Base-by-base conservation (phyloP, 805 yeast genomes). In the Candida wancherniae region DNA sequence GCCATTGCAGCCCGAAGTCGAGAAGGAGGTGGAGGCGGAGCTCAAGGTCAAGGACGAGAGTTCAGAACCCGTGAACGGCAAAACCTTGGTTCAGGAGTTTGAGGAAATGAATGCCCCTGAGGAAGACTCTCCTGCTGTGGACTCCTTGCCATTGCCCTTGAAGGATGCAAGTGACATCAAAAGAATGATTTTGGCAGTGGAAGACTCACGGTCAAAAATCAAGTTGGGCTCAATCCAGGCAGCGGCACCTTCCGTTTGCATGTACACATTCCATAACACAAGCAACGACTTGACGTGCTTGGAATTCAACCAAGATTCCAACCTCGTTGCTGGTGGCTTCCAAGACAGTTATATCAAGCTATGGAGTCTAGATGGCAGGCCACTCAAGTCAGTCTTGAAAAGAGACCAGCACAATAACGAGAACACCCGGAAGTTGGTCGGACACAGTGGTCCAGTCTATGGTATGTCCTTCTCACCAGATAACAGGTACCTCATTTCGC, bases 191-290 rank as follows among this genome's bases (percentile, higher is more conserved):
- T 67, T 76, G 39, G 73, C 77, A 36, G 84, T 92, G 18, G 84
- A 77, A 48, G 97, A 90, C 56, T 76, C 90, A 6, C 69, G 95
- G 37, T 74, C 84, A 19, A 75, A 80, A 40, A 77, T 90, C 37
- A 72, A 67, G 43, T 55, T 90, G 30, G 84, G 77, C 15, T 67
- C 80, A 4, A 58, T 73, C 19, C 95, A 84, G 58, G 82, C 94
- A 4, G 67, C 86, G 14, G 74, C 90, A 15, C 98, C 98, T 14
- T 83, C 94, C 34, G 95, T 90, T 20, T 92, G 97, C 58, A 85
- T 90, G 95, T 92, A 92, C 64, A 90, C 97, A 1, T 88, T 92
- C 63, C 98, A 92, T 66, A 92, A 92, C 59, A 84, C 97, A 8
- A 81, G 85, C 53, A 81, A 82, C 43, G 94, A 84, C 39, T 65